Evolutionary conservation across 192 early-diverging fungal species (phyloP).

Genomic region (Glomus cerebriforme): DNA sequence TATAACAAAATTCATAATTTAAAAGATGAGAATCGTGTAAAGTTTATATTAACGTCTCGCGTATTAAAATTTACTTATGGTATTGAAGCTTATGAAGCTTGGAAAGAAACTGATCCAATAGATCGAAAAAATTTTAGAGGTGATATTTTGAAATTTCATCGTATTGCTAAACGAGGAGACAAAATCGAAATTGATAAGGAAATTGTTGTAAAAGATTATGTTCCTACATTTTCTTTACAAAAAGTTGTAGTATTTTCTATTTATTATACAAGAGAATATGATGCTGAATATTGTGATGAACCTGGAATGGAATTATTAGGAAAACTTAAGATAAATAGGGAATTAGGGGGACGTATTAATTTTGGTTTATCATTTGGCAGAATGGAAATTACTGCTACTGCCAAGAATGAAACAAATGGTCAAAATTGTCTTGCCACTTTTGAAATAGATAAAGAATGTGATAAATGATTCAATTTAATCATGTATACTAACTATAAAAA

Average conservation of each 20-base stretch:
- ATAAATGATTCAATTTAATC: slow-evolving; percentile 26
- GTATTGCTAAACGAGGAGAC: not conserved
- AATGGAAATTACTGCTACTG: slow-evolving; percentile 20
- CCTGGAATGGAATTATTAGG: slow-evolving; percentile 22
- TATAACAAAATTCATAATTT: not conserved
- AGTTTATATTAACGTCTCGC: not conserved
- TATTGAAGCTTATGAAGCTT: not conserved
- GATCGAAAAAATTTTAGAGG: not conserved
- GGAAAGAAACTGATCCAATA: not conserved
- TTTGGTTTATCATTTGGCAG: slow-evolving; percentile 9
- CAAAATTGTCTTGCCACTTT: slow-evolving; percentile 14
- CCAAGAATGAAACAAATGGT: slow-evolving; percentile 26
- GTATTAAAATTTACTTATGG: not conserved
- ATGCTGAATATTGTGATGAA: slow-evolving; percentile 25
- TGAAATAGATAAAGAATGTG: slow-evolving; percentile 40
- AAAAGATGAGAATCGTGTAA: not conserved
- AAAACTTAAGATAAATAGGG: slow-evolving; percentile 3
- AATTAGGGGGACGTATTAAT: not conserved
- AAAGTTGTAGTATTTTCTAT: not conserved
- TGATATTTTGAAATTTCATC: not conserved
- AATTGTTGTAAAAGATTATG: not conserved
- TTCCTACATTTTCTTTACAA: not conserved
- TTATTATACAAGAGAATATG: not conserved
- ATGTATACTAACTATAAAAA: too few species aligned
- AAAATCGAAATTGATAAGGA: not conserved